A percentile compares a stretch with the other conserved stretches of the same genome.
Evolutionary conservation across 805 yeast species (phyloP).

Genomic region (Tetrapisispora phaffii): DNA sequence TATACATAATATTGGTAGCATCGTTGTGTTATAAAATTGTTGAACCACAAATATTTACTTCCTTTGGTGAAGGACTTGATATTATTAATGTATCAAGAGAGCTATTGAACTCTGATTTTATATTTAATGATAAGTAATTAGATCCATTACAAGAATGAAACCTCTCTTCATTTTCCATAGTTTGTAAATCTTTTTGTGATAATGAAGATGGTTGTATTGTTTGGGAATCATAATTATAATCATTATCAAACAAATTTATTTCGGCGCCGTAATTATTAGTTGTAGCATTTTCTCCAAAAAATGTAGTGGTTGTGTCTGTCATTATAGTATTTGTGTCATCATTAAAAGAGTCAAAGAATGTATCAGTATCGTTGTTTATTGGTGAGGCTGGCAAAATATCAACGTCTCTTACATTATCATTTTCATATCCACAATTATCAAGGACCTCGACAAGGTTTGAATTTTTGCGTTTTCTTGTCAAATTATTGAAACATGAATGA

Average conservation of each 20-base stretch:
- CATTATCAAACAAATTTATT: not conserved
- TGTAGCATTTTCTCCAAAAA: not conserved
- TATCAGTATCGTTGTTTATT: not conserved
- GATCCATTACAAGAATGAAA: not conserved
- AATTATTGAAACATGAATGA: not conserved
- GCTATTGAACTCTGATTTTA: constrained; percentile 1
- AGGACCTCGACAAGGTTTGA: not conserved
- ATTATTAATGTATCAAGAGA: not conserved
- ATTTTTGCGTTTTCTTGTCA: not conserved
- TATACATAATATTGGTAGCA: too few relatives aligned
- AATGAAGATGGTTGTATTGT: not conserved
- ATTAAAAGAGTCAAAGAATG: not conserved
- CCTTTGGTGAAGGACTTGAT: not conserved
- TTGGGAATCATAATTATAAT: not conserved
- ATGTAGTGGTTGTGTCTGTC: not conserved
- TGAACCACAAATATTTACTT: not conserved
- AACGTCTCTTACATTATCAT: not conserved
- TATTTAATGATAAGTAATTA: not conserved
- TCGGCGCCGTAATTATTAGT: not conserved
- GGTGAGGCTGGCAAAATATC: not conserved
- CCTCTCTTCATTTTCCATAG: not conserved
- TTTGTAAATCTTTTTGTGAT: not conserved
- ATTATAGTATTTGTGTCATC: not conserved
- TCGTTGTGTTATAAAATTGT: not conserved
- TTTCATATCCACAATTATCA: not conserved